A percentile compares a stretch with the other conserved stretches of the same genome.
Conservation (phyloP, 164 flowering plant species). For the Santalum album region DNA sequence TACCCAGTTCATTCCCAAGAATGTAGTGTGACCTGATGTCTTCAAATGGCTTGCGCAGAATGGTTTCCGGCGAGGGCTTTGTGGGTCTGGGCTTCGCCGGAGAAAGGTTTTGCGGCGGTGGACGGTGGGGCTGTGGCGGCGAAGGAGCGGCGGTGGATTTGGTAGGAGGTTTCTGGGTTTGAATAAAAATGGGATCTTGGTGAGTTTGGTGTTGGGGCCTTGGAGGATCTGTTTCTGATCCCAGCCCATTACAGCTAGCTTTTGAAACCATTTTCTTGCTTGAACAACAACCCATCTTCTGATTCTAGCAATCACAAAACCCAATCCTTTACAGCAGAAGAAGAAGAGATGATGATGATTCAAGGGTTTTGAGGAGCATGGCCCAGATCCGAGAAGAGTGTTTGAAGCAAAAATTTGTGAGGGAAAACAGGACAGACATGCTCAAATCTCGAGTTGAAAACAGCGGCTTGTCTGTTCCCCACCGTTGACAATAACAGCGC, state of each 20-base stretch:
- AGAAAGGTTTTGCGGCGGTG: neutral
- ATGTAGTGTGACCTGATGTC: conserved; percentile 39
- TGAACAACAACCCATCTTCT: conserved; percentile 39
- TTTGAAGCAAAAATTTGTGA: too few species aligned
- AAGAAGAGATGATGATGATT: too few species aligned
- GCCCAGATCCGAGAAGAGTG: too few species aligned
- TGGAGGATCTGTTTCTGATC: conserved; percentile 10
- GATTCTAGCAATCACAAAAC: neutral
- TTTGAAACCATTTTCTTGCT: conserved; percentile 24
- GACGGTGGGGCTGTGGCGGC: conserved; percentile 1
- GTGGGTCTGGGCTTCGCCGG: neutral
- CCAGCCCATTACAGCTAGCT: conserved; percentile 14
- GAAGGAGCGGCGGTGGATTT: conserved; percentile 10
- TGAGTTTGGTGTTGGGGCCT: neutral
- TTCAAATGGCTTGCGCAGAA: conserved; percentile 52
- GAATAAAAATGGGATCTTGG: neutral
- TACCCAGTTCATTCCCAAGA: conserved; percentile 65
- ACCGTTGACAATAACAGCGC: too few species aligned
- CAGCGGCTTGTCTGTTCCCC: too few species aligned
- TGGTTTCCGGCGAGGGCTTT: conserved; percentile 18
- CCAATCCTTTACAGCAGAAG: neutral
- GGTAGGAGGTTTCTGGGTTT: conserved; percentile 14
- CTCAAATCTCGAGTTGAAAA: too few species aligned
- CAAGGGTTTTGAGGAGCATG: too few species aligned
- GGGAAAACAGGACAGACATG: too few species aligned